Evolutionary conservation across 371 early-diverging fungal species (phyloP), one percentile per base, ranked within the genome.

Genomic region (Capillidium rhysosporum): DNA sequence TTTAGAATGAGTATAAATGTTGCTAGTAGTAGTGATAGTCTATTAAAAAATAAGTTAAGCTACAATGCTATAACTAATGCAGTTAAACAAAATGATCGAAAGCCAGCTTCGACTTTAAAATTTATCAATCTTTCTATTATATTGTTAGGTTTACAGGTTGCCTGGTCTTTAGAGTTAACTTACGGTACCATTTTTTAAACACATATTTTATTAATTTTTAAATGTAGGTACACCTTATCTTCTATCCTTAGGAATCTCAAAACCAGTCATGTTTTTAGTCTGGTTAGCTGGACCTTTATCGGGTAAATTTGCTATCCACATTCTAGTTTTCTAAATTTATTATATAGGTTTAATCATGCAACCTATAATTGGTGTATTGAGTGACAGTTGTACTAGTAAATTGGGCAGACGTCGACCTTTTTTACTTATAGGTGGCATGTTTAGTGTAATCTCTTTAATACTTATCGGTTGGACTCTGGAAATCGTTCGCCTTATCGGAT

Each of bases 281-380:
- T 95, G 96, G 96, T 75, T 95, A 55, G 92, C 92, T 9, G 96
- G 96, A 0, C 96, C 96, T 10, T 69, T 95, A n/a, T 87, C 90
- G 18, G 92, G 80, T 80, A 74, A 56, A 56, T 43, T 10, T 43
- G 4, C 5, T 43, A 9, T 3, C 5, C 4, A 18, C 4, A 43
- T 10, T 9, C 5, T 43, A 43, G 4, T 9, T 24, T 45, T 38
- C 28, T 16, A 16, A 21, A 18, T 18, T 4, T 20, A 40, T 24
- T 5, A 28, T 30, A 23, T 48, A 80, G 81, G 86, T 5, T 68
- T 89, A 14, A 57, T 89, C 30, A 84, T 81, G 69, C 89, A 89
- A 56, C 89, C 89, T 5, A 65, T 87, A 16, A 80, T 86, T 12
- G 89, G 89, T 31, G 73, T 73, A 14, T 60, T 82, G 12, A 85